A percentile compares a stretch with the other conserved stretches of the same genome.
Conservation (phyloP, 2,329 filamentous ascomycete species). For the Cladophialophora immunda region DNA sequence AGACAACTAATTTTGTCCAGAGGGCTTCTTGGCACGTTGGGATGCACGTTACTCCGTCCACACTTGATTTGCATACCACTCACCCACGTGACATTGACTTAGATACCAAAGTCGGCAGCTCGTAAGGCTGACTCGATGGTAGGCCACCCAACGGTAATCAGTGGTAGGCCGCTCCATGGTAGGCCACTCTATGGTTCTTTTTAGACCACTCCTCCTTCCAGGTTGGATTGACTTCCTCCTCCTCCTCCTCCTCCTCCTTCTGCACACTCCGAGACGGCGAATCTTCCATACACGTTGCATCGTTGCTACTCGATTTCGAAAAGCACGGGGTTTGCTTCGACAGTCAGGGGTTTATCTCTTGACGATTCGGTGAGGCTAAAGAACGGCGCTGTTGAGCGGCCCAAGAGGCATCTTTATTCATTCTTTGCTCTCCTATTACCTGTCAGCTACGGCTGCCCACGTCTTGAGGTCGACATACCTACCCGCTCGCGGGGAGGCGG, state of each 20-base stretch:
- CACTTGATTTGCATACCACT: background rate
- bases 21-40: no score
- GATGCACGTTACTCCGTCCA: background rate
- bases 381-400: no score
- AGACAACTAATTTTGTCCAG: no score
- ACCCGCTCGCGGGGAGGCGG: slow-evolving; percentile 20
- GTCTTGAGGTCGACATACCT: background rate
- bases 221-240: background rate
- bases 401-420: no score
- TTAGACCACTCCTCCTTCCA: background rate
- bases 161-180: slow-evolving; percentile 4
- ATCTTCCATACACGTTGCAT: background rate
- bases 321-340: no score
- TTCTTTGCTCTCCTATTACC: no score
- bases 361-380: no score
- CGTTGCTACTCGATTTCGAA: background rate
- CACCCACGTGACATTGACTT: background rate
- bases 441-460: background rate
- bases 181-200: background rate
- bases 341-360: no score
- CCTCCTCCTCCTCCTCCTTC: background rate
- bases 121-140: background rate
- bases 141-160: background rate
- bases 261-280: background rate
- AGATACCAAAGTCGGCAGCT: background rate